Conservation (phyloP, 2,329 filamentous ascomycete genomes). For the Aspergillus caelatus region DNA sequence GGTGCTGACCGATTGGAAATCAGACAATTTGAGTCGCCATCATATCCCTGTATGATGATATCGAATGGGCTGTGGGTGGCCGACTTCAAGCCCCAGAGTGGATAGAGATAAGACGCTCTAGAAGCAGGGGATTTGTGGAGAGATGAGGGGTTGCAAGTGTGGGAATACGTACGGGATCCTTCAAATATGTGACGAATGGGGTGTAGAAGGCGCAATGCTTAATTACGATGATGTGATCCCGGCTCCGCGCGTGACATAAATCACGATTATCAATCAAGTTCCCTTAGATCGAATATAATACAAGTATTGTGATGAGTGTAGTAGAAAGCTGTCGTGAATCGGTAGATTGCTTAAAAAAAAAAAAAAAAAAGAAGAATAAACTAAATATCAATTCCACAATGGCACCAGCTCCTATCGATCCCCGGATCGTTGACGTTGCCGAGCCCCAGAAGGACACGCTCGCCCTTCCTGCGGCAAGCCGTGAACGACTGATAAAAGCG, state of each 20-base stretch:
- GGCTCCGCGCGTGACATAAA: background rate
- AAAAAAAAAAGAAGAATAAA: background rate
- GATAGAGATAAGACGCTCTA: conserved; percentile 9
- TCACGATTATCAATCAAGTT: background rate
- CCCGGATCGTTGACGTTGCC: conserved; percentile 65
- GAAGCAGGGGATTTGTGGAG: conserved; percentile 5
- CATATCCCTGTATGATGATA: conserved; percentile 28
- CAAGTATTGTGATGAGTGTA: background rate
- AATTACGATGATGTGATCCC: conserved; percentile 36
- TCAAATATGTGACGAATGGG: conserved; percentile 4
- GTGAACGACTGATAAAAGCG: conserved; percentile 65
- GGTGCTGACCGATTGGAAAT: conserved; percentile 12
- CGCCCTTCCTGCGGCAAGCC: conserved; percentile 60
- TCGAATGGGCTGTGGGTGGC: background rate
- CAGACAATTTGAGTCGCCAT: conserved; percentile 22
- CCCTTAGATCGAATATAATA: background rate
- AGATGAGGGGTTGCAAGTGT: conserved; percentile 9
- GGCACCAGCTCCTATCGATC: conserved; percentile 63
- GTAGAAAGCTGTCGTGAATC: background rate
- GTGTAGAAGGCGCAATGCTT: conserved; percentile 31
- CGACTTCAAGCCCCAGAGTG: background rate
- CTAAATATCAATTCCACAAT: conserved; percentile 35
- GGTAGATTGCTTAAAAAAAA: too few relatives aligned
- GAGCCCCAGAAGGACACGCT: conserved; percentile 67
- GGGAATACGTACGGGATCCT: background rate